Base-by-base conservation (phyloP, 2,329 filamentous ascomycete genomes). In the Cercospora sojina region DNA sequence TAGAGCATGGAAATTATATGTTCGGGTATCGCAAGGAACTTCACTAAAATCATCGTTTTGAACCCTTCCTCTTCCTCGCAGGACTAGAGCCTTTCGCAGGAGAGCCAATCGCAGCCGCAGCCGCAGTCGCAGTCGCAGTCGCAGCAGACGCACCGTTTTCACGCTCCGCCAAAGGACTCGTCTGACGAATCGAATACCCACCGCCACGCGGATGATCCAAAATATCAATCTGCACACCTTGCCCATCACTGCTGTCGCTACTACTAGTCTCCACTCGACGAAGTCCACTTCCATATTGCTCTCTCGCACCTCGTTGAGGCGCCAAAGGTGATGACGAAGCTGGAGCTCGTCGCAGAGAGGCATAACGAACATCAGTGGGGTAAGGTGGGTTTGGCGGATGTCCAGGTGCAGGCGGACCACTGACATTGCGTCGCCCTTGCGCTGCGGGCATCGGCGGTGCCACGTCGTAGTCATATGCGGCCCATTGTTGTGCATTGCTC, bases 401-500 rank as follows among this genome's bases (percentile, higher is more conserved):
- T 2, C 61, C 65, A 12, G 58, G 57, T 7, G 65, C 78, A 12
- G 73, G 65, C 2, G 78, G 70, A 55, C 70, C 68, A 67, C 79
- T 79, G 47, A 77, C 73, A 63, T 77, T 74, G 59, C 77, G 74
- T 59, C 77, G 75, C 31, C 73, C 68, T 51, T 77, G 76, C 62
- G 73, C 73, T 77, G 68, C 71, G 69, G 72, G 77, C 70, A 71
- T 67, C 27, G 70, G 65, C 59, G 69, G 69, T 70, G 73, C 71
- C 66, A 64, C 66, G 63, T 80, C 79, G 70, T 79, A 81, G 31
- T 78, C 75, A 59, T 80, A 76, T 51, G 75, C 65, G 41, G 63
- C 64, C 61, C 74, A 70, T 59, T 74, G 72, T 58, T 76, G 77
- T 57, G 75, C 76, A 71, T 69, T 78, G 53, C 75, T 81, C 69